A percentile compares a stretch with the other conserved stretches of the same genome.
phyloP scores from a whole-genome alignment of 192 early-diverging fungal species.

The Coemansia sp. region DNA sequence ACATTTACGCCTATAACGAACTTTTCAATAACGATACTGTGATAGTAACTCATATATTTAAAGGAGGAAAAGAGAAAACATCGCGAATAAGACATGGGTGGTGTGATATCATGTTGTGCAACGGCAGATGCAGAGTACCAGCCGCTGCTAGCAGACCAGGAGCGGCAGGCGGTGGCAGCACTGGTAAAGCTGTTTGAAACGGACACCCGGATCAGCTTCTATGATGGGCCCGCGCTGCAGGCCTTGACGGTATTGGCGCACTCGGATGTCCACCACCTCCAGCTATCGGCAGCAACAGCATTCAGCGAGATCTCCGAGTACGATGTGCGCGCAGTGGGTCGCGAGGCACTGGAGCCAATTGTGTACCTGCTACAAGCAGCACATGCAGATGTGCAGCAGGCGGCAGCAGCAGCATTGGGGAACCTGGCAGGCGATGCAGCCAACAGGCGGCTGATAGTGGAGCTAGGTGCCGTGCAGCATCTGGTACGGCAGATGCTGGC shows the following conservation, averaged over 20 bases:
- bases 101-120: neutral
- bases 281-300: slow-evolving; percentile 81
- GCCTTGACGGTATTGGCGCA: slow-evolving; percentile 77
- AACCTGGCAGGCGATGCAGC: slow-evolving; percentile 68
- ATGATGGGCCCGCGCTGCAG: slow-evolving; percentile 70
- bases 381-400: slow-evolving; percentile 76
- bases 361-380: slow-evolving; percentile 72
- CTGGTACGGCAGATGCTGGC: slow-evolving; percentile 79
- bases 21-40: slow-evolving; percentile 3
- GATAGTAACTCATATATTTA: neutral
- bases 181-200: slow-evolving; percentile 45
- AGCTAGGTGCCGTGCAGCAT: slow-evolving; percentile 70
- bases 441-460: slow-evolving; percentile 79
- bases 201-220: slow-evolving; percentile 58
- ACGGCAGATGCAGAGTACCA: slow-evolving; percentile 16
- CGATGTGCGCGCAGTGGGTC: slow-evolving; percentile 69
- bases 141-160: slow-evolving; percentile 25
- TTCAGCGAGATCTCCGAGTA: slow-evolving; percentile 86
- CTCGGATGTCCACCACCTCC: slow-evolving; percentile 81
- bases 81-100: slow-evolving; percentile 2
- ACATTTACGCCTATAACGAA: no score
- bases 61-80: neutral
- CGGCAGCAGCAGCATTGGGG: slow-evolving; percentile 77
- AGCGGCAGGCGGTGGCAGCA: slow-evolving; percentile 37
- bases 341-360: slow-evolving; percentile 69